Conservation (phyloP, 2,329 filamentous ascomycete genomes). For the Metarhizium rileyi region DNA sequence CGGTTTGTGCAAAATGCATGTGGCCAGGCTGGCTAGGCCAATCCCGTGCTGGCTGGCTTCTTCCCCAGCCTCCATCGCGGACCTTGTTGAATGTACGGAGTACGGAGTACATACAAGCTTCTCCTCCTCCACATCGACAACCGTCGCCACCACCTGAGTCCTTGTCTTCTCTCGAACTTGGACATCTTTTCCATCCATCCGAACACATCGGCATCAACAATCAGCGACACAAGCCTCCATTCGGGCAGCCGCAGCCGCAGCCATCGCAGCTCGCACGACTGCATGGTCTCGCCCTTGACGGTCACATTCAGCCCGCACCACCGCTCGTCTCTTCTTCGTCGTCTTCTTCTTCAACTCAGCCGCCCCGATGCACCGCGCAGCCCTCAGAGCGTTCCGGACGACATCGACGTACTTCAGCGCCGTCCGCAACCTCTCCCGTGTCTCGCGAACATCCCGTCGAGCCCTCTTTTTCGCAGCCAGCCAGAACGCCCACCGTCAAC, state of each 20-base stretch:
- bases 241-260: background rate
- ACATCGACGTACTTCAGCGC: slow-evolving; percentile 55
- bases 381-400: slow-evolving; percentile 57
- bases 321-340: background rate
- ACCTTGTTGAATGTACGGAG: too few species aligned
- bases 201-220: background rate
- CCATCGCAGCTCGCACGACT: background rate
- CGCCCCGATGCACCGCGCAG: slow-evolving; percentile 63
- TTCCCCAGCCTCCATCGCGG: background rate
- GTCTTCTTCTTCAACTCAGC: background rate
- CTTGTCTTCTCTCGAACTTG: background rate
- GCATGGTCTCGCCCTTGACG: background rate
- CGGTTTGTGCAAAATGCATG: too few species aligned
- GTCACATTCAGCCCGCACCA: background rate
- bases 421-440: slow-evolving; percentile 47
- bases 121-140: background rate
- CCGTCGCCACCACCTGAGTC: background rate
- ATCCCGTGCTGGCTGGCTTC: background rate
- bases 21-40: background rate
- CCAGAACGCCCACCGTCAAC: slow-evolving; percentile 16
- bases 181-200: background rate
- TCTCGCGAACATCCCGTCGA: slow-evolving; percentile 22
- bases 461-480: slow-evolving; percentile 23
- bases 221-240: background rate
- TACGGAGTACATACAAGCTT: background rate